A percentile compares a stretch with the other conserved stretches of the same genome.
These are phyloP conservation scores for Pseudogymnoascus sp. DNA, from an alignment of 2,329 filamentous ascomycete genomes.

Conservation along the genomic window DNA sequence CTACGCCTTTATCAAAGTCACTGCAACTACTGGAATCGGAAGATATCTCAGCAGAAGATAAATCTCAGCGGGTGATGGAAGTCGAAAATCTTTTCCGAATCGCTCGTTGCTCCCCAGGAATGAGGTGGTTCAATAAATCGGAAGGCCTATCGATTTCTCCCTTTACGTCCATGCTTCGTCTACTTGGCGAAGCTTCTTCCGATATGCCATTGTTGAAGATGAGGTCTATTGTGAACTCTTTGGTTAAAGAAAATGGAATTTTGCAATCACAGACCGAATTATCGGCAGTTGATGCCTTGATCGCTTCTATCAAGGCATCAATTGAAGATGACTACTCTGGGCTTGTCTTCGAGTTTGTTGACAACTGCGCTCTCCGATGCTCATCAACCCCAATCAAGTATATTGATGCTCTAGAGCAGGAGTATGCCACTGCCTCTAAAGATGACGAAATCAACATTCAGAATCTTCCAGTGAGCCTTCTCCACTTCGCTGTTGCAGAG, in stretches of 20 bases:
- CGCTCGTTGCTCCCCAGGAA: slow-evolving; percentile 69
- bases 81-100: slow-evolving; percentile 75
- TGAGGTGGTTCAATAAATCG: slow-evolving; percentile 82
- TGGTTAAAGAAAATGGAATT: slow-evolving; percentile 60
- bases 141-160: slow-evolving; percentile 58
- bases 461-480: slow-evolving; percentile 46
- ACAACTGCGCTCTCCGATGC: slow-evolving; percentile 73
- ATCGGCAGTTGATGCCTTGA: slow-evolving; percentile 41
- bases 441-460: slow-evolving; percentile 22
- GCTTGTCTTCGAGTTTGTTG: slow-evolving; percentile 61
- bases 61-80: slow-evolving; percentile 59
- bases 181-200: slow-evolving; percentile 42
- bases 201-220: slow-evolving; percentile 44
- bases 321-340: slow-evolving; percentile 30
- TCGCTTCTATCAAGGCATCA: slow-evolving; percentile 29
- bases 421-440: slow-evolving; percentile 32
- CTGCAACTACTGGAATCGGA: slow-evolving; percentile 53
- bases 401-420: slow-evolving; percentile 58
- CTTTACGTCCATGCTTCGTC: slow-evolving; percentile 61
- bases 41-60: slow-evolving; percentile 33
- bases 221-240: slow-evolving; percentile 47
- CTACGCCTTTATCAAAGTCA: slow-evolving; percentile 61
- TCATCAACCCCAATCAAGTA: slow-evolving; percentile 75
- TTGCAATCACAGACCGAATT: slow-evolving; percentile 39
- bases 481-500: slow-evolving; percentile 64